Evolutionary conservation across 768 basidiomycete species (phyloP), one percentile per base, ranked within the genome.

Genomic region (Rhodotorula taiwanensis): DNA sequence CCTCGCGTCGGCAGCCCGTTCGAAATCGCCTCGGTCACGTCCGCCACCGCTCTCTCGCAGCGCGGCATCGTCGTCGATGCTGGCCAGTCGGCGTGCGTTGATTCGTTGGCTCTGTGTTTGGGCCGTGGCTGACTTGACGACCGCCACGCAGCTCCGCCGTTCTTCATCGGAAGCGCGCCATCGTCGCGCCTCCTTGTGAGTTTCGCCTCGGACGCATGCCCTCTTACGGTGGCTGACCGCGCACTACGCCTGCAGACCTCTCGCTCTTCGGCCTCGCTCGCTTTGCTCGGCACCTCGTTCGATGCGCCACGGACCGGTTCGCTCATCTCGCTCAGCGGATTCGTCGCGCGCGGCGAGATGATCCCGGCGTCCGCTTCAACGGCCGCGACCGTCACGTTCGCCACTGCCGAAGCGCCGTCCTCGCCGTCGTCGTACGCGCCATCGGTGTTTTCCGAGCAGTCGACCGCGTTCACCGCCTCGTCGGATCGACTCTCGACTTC

Each of bases 251-350:
- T 30, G 49, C 20, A 58, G 57, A 39, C 63, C 34, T 31, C 53
- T 41, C 56, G 23, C n/a, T 63, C 61, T 2, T 68, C 67, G 27
- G 67, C 67, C 23, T 68, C 67, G 13, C 59, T 68, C 43, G 62
- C 67, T 2, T 55, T 68, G 20, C 55, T 68, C 50, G 59, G 62
- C 45, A 45, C 55, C 21, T 64, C 62, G 9, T 36, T 68, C 30
- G 59, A 55, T 20, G 28, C 25, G 20, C 57, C 58, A 13, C 51
- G 67, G 2, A 64, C 33, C 20, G 54, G 54, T n/a, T 58, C 58
- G 44, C 39, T 52, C 9, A 62, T 62, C 23, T 44, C 51, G 14
- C 25, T 68, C n/a, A 58, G 55, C 25, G 67, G 62, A 2, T 36
- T 68, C 33, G 14, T 52, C 55, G 67, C 62, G 20, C 31, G 23